Evolutionary conservation across 2,329 filamentous ascomycete genomes (phyloP).

Genomic region (Penicillium sp.): DNA sequence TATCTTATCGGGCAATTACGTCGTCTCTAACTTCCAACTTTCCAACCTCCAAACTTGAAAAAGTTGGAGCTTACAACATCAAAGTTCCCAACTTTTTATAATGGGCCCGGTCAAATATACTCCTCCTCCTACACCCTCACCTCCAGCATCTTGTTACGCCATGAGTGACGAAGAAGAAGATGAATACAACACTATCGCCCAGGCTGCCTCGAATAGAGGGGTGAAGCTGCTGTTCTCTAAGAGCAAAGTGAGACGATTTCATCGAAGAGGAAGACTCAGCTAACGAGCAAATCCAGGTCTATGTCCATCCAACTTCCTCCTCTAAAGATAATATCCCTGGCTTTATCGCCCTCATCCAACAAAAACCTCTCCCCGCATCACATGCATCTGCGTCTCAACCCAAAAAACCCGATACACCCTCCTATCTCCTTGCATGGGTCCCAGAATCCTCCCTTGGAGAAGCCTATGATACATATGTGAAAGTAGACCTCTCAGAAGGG

Average conservation of each 20-base stretch:
- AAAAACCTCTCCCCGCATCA: constrained; percentile 59
- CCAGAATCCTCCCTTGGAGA: constrained; percentile 87
- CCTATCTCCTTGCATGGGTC: constrained; percentile 87
- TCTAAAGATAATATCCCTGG: constrained; percentile 94
- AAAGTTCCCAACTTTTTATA: constrained; percentile 22
- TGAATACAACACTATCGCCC: constrained; percentile 90
- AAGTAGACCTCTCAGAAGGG: constrained; percentile 83
- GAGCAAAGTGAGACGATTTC: constrained; percentile 68
- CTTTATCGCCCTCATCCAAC: constrained; percentile 88
- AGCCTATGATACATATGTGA: constrained; percentile 84
- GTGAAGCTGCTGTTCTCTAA: constrained; percentile 95
- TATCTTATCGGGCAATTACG: constrained; percentile 11
- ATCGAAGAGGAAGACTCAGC: neutral
- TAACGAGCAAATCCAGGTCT: constrained; percentile 61
- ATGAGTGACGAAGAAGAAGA: constrained; percentile 95
- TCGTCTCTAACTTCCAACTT: neutral
- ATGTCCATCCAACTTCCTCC: constrained; percentile 89
- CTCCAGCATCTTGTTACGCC: constrained; percentile 86
- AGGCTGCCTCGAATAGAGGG: constrained; percentile 70
- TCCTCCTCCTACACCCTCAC: constrained; percentile 58
- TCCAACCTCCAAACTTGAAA: neutral
- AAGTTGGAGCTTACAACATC: neutral
- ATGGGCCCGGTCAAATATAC: constrained; percentile 36
- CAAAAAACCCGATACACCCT: constrained; percentile 55
- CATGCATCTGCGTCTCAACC: constrained; percentile 41